These are phyloP conservation scores for Cyclotella sp. DNA, from an alignment of 108 stramenopile genomes.

Conservation along the genomic window DNA sequence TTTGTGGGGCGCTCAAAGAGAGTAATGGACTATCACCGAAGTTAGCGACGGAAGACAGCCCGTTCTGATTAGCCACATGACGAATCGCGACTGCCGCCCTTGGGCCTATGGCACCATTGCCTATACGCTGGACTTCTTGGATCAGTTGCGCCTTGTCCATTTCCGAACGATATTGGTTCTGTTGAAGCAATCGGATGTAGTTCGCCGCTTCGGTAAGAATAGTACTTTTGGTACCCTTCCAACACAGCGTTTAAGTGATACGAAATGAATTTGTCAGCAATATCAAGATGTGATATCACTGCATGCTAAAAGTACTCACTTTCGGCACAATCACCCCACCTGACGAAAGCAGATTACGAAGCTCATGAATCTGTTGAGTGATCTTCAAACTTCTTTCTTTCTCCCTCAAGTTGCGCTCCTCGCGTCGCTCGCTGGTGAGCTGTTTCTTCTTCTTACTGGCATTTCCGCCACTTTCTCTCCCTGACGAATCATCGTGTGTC, in stretches of 20 bases:
- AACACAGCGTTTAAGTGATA: not conserved
- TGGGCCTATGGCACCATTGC: conserved; percentile 77
- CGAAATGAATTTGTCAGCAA: not conserved
- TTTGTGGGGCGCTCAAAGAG: conserved; percentile 42
- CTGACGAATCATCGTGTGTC: conserved; percentile 1
- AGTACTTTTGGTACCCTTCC: conserved; percentile 84
- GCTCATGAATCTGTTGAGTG: conserved; percentile 83
- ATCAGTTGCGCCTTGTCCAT: conserved; percentile 77
- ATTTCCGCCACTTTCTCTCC: not conserved
- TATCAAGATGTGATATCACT: not conserved
- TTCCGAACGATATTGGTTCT: conserved; percentile 84
- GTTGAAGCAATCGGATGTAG: conserved; percentile 89
- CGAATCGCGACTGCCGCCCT: conserved; percentile 82
- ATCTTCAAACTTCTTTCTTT: conserved; percentile 91
- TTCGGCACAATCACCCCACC: conserved; percentile 92
- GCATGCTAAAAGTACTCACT: conserved; percentile 25
- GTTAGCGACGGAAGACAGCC: conserved; percentile 80
- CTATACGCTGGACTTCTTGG: conserved; percentile 87
- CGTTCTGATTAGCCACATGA: conserved; percentile 87
- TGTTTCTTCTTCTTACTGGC: conserved; percentile 53
- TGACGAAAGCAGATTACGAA: conserved; percentile 70
- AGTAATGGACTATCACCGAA: conserved; percentile 66
- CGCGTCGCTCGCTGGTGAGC: conserved; percentile 63
- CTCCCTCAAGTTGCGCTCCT: conserved; percentile 87
- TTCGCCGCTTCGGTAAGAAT: conserved; percentile 89